Conservation (phyloP, 805 yeast species). For the Candida schatavii region DNA sequence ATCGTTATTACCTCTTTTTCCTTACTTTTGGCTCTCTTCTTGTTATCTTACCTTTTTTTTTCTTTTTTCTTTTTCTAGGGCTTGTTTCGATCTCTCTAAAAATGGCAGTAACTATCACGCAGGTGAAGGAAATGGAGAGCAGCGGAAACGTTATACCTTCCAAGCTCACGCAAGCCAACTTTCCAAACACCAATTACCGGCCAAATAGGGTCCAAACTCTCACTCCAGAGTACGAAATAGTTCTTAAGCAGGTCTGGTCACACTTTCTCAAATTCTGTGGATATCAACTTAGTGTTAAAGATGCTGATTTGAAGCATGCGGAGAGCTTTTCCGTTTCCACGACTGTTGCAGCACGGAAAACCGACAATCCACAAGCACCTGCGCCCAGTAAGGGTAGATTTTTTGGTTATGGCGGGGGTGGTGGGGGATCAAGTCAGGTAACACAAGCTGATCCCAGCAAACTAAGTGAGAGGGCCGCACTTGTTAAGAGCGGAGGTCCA, state of each 20-base stretch:
- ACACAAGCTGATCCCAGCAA: no score
- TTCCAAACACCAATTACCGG: conserved; percentile 21
- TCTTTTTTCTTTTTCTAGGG: not conserved
- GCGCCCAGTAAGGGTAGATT: not conserved
- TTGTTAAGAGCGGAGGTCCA: not conserved
- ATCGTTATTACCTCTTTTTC: no score
- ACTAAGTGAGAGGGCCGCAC: not conserved
- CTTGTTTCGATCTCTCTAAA: no score
- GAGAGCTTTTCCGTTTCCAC: conserved; percentile 2
- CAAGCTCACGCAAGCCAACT: conserved; percentile 1
- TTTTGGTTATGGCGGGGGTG: not conserved
- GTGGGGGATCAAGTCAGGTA: not conserved
- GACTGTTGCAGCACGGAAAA: not conserved
- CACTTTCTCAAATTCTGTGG: conserved; percentile 47
- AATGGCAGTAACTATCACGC: not conserved
- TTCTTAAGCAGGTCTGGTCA: conserved; percentile 71
- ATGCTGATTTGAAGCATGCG: not conserved
- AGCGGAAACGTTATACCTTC: not conserved
- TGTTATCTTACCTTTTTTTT: not conserved
- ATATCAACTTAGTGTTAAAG: not conserved
- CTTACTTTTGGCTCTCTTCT: no score
- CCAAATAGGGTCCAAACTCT: conserved; percentile 39
- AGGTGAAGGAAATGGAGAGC: not conserved
- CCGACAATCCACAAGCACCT: not conserved
- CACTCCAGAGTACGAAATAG: conserved; percentile 53